These are phyloP conservation scores for Carex littledalei DNA, from an alignment of 176 grass and related monocot species.

Conservation along the genomic window DNA sequence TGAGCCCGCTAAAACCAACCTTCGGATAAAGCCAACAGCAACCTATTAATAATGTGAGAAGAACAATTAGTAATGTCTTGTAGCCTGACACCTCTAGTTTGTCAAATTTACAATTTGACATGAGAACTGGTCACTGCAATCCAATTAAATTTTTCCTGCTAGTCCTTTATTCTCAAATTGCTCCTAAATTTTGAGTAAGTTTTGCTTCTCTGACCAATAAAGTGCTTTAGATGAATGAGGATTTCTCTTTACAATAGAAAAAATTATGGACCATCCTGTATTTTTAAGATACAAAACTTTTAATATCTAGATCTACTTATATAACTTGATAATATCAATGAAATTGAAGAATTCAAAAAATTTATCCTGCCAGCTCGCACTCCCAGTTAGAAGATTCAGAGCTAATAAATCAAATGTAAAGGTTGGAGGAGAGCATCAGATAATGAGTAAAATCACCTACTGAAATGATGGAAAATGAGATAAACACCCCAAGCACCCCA, in stretches of 20 bases:
- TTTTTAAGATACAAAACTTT: background rate
- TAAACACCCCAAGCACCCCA: conserved; percentile 70
- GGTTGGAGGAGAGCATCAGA: background rate
- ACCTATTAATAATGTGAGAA: conserved; percentile 28
- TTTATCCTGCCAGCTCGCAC: background rate
- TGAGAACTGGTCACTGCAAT: background rate
- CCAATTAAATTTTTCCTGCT: background rate
- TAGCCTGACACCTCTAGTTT: background rate
- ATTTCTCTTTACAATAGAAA: background rate
- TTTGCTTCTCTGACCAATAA: background rate
- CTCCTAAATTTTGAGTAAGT: background rate
- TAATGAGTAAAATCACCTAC: conserved; percentile 39
- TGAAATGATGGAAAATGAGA: conserved; percentile 69
- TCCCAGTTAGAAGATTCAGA: background rate
- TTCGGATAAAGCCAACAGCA: conserved; percentile 75
- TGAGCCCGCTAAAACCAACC: conserved; percentile 53
- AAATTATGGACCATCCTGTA: background rate
- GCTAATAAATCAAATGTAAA: background rate
- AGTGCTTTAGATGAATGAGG: background rate
- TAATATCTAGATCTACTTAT: background rate
- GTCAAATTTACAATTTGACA: background rate
- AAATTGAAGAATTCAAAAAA: background rate
- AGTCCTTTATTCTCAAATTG: background rate
- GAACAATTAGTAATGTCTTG: background rate
- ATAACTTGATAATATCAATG: background rate